phyloP scores from a whole-genome alignment of 2,329 filamentous ascomycete genomes.

The Xylariales sp. region DNA sequence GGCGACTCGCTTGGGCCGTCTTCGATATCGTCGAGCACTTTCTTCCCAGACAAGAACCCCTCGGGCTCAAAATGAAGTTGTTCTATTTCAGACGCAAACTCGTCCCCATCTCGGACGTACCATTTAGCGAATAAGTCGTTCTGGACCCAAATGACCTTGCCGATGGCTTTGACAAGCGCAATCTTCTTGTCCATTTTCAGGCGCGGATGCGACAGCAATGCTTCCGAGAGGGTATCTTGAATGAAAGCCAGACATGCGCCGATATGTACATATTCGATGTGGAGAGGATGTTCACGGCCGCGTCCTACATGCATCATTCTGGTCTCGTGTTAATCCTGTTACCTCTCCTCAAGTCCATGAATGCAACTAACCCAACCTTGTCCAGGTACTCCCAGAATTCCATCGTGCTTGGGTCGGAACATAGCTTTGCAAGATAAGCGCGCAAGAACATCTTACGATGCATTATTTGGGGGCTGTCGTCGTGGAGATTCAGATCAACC shows the following conservation, averaged over 20 bases:
- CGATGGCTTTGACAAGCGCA: conserved; percentile 68
- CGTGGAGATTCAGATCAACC: conserved; percentile 57
- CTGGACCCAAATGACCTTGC: conserved; percentile 83
- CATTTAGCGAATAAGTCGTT: conserved; percentile 83
- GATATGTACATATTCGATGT: conserved; percentile 78
- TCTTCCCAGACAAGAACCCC: conserved; percentile 60
- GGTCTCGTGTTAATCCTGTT: conserved; percentile 19
- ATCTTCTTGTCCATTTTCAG: conserved; percentile 65
- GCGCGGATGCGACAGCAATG: conserved; percentile 66
- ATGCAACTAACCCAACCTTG: conserved; percentile 63
- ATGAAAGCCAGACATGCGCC: conserved; percentile 69
- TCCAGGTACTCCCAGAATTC: conserved; percentile 82
- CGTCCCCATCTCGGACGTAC: conserved; percentile 61
- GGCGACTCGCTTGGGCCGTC: background rate
- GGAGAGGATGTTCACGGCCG: conserved; percentile 65
- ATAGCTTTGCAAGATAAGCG: conserved; percentile 71
- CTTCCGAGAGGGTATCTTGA: conserved; percentile 72
- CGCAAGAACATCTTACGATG: conserved; percentile 73
- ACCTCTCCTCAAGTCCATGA: background rate
- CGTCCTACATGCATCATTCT: conserved; percentile 76
- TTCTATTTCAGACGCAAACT: conserved; percentile 44
- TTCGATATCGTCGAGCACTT: conserved; percentile 43
- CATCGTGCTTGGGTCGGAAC: conserved; percentile 68
- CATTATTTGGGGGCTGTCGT: conserved; percentile 69
- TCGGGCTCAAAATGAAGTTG: conserved; percentile 53